Percentiles rank a stretch among this genome's conserved stretches.
Evolutionary conservation across 176 grass and related monocot genomes (phyloP).

Genomic region (Carex littledalei): DNA sequence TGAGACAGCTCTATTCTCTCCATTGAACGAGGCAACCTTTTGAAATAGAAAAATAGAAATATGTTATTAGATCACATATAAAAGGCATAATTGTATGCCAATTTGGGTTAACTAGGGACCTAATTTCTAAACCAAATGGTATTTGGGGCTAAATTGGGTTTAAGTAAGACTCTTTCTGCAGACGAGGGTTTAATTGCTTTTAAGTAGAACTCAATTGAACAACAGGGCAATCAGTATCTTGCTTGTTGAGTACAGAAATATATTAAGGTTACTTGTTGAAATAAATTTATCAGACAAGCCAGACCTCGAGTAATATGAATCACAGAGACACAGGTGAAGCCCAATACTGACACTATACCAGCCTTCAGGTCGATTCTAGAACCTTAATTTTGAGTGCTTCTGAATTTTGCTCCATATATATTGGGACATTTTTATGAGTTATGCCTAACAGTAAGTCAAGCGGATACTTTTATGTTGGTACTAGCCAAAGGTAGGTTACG

Average conservation of each 20-base stretch:
- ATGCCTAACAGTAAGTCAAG: too few species aligned
- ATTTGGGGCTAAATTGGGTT: neutral
- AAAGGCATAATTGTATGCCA: neutral
- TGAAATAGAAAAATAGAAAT: neutral
- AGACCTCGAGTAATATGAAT: too few species aligned
- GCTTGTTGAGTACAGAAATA: neutral
- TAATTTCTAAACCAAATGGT: neutral
- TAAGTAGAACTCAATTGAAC: neutral
- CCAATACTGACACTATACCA: too few species aligned
- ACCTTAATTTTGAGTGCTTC: too few species aligned
- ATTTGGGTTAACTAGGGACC: neutral
- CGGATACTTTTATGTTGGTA: too few species aligned
- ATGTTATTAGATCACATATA: neutral
- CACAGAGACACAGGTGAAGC: too few species aligned
- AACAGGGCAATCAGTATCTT: neutral
- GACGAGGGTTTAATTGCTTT: neutral
- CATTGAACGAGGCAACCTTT: constrained; percentile 20
- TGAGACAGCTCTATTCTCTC: neutral
- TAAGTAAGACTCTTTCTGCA: neutral
- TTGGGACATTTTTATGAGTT: too few species aligned
- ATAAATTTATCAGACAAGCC: too few species aligned
- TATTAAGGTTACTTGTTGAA: neutral
- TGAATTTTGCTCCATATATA: too few species aligned
- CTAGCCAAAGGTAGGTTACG: neutral
- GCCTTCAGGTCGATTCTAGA: too few species aligned